Evolutionary conservation across 139 green algal species (phyloP).

Genomic region (Chlorella sorokiniana): DNA sequence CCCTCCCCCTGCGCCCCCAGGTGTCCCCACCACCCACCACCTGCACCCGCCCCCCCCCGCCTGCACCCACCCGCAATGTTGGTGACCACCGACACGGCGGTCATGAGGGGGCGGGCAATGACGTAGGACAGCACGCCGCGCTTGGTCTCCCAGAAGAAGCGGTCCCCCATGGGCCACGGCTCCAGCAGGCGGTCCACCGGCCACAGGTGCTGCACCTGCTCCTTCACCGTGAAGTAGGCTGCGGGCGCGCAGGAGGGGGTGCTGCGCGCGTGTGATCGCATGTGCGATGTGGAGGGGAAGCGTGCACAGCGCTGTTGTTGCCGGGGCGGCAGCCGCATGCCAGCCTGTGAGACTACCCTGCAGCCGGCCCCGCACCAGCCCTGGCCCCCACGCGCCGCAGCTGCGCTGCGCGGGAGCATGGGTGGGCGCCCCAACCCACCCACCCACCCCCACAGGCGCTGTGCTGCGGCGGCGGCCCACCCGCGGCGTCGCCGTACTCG

Average conservation of each 20-base stretch:
- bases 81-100: constrained; percentile 66
- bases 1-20: neutral
- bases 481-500: constrained; percentile 73
- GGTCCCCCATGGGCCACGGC: constrained; percentile 63
- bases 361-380: too few relatives aligned
- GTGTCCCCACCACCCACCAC: neutral
- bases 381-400: too few relatives aligned
- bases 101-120: constrained; percentile 84
- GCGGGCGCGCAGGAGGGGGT: neutral
- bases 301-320: too few relatives aligned
- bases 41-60: neutral
- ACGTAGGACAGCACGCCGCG: constrained; percentile 94
- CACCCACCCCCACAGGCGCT: too few relatives aligned
- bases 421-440: too few relatives aligned
- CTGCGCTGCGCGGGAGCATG: too few relatives aligned
- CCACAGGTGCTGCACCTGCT: constrained; percentile 74
- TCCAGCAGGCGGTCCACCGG: constrained; percentile 43
- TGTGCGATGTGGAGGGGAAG: neutral
- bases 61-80: constrained; percentile 45
- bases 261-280: too few relatives aligned
- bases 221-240: constrained; percentile 15
- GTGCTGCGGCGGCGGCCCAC: too few relatives aligned
- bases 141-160: constrained; percentile 77
- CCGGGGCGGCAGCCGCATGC: too few relatives aligned
- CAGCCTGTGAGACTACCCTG: too few relatives aligned